phyloP scores from a whole-genome alignment of 2,329 filamentous ascomycete genomes.

The Colletotrichum destructivum region DNA sequence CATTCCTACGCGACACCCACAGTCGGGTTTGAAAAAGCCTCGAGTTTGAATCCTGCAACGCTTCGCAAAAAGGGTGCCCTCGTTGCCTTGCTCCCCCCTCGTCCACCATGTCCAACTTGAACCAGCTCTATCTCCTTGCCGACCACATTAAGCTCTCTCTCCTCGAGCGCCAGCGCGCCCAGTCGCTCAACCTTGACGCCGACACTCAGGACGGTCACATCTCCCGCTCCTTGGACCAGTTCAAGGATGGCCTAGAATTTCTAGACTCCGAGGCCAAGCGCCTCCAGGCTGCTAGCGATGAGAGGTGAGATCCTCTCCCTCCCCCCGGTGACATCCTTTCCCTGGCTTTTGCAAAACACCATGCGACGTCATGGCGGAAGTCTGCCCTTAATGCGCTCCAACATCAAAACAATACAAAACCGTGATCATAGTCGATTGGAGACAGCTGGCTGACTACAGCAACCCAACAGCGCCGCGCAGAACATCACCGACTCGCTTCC shows the following conservation, averaged over 20 bases:
- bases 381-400: constrained; percentile 20
- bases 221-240: constrained; percentile 87
- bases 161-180: constrained; percentile 89
- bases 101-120: constrained; percentile 68
- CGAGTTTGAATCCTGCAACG: not conserved
- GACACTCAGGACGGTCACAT: constrained; percentile 91
- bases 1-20: not conserved
- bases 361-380: constrained; percentile 20
- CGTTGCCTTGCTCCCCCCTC: not conserved
- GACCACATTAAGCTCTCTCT: constrained; percentile 98
- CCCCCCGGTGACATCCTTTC: constrained; percentile 13
- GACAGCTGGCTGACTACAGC: not conserved
- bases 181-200: constrained; percentile 82
- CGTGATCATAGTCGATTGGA: not conserved
- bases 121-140: constrained; percentile 91
- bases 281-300: constrained; percentile 75
- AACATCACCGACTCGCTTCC: constrained; percentile 75
- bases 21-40: not conserved
- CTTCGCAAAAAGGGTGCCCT: not conserved
- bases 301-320: constrained; percentile 63
- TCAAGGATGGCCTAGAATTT: constrained; percentile 83
- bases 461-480: constrained; percentile 58
- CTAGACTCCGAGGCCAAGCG: constrained; percentile 76
- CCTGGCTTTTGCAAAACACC: constrained; percentile 8
- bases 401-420: constrained; percentile 43